Evolutionary conservation across 2,329 filamentous ascomycete species (phyloP).

Genomic region (Lasiodiplodia citricola): DNA sequence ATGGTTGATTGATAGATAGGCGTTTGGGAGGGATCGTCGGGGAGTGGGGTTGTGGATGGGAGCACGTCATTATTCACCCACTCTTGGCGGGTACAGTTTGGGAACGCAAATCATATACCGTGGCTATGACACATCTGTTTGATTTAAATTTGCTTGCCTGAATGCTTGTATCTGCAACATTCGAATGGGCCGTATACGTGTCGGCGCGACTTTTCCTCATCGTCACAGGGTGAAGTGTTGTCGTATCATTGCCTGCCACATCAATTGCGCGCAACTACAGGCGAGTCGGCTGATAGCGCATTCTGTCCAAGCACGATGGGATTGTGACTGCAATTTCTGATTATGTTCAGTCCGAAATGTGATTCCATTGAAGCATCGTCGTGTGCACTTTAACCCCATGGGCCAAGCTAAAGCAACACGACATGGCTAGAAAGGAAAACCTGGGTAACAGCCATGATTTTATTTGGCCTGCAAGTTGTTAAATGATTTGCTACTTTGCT

Average conservation of each 20-base stretch:
- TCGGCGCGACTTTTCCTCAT: too few species aligned
- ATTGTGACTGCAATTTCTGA: background rate
- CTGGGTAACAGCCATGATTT: too few species aligned
- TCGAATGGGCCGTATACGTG: too few species aligned
- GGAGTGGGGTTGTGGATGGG: background rate
- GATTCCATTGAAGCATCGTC: background rate
- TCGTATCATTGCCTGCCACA: background rate
- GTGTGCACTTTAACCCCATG: background rate
- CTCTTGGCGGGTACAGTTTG: background rate
- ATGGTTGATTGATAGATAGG: background rate
- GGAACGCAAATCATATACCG: background rate
- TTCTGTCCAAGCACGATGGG: background rate
- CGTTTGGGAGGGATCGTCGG: background rate
- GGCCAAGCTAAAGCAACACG: background rate
- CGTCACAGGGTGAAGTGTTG: too few species aligned
- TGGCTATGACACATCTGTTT: too few species aligned
- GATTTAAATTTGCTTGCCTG: too few species aligned
- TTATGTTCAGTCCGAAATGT: background rate
- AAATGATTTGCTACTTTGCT: background rate
- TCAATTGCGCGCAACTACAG: background rate
- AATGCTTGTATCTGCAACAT: too few species aligned
- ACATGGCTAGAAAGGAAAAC: background rate
- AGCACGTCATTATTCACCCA: background rate
- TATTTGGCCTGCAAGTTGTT: background rate
- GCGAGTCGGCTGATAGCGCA: background rate